These are phyloP conservation scores for Paecilomyces sp. DNA, from an alignment of 2,329 filamentous ascomycete species.

Conservation along the genomic window DNA sequence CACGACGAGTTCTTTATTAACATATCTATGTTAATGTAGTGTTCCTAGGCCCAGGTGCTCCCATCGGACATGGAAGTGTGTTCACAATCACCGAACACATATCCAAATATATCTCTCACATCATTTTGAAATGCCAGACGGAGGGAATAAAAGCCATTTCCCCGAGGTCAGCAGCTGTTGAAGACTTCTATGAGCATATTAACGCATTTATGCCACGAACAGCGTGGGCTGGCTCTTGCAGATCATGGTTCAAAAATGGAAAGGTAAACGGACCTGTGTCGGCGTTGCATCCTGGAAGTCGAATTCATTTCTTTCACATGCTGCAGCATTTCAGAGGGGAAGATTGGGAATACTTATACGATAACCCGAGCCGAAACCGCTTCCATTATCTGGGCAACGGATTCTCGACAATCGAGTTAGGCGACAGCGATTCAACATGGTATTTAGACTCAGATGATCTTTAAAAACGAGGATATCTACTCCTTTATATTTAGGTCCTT, in stretches of 20 bases:
- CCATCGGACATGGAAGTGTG: constrained; percentile 45
- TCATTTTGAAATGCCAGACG: constrained; percentile 37
- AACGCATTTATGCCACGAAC: constrained; percentile 48
- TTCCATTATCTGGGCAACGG: constrained; percentile 50
- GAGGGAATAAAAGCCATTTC: constrained; percentile 43
- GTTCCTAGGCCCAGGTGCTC: constrained; percentile 46
- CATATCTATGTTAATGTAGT: background rate
- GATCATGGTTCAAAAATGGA: constrained; percentile 48
- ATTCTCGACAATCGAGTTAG: constrained; percentile 29
- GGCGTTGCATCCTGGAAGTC: constrained; percentile 45
- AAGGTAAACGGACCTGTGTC: constrained; percentile 39
- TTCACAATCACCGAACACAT: constrained; percentile 48
- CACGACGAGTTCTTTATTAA: background rate
- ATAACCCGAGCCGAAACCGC: constrained; percentile 38
- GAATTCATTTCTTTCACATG: constrained; percentile 26
- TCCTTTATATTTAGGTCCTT: too few species aligned
- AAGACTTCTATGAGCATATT: constrained; percentile 21
- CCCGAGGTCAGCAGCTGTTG: constrained; percentile 28
- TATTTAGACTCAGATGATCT: background rate
- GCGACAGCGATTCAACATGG: background rate
- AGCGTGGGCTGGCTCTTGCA: constrained; percentile 42
- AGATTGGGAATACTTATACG: constrained; percentile 49
- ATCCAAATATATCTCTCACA: constrained; percentile 43
- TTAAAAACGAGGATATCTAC: too few species aligned
- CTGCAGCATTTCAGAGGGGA: constrained; percentile 19